Percentiles rank a stretch among this genome's conserved stretches.
These are phyloP conservation scores for Curvularia hawaiiensis DNA, from an alignment of 2,329 filamentous ascomycete genomes.

Conservation along the genomic window DNA sequence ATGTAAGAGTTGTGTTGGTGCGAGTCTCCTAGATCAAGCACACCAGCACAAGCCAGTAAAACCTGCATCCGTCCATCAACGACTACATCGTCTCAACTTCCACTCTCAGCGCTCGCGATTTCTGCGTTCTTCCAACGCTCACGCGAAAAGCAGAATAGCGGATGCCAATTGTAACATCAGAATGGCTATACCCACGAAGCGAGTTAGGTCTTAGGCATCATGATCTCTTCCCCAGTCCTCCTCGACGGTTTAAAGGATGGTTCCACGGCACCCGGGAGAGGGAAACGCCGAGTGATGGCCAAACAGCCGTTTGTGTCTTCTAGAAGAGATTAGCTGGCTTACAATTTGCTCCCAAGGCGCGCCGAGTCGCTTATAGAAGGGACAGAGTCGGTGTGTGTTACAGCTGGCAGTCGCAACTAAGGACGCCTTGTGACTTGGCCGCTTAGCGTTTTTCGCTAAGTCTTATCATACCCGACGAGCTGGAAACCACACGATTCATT, in stretches of 20 bases:
- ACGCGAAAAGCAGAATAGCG: background rate
- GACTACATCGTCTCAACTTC: background rate
- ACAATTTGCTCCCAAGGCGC: background rate
- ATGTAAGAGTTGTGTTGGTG: background rate
- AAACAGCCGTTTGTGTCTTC: background rate
- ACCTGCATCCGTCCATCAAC: background rate
- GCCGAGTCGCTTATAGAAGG: background rate
- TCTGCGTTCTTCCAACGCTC: background rate
- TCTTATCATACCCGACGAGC: background rate
- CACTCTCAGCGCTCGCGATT: background rate
- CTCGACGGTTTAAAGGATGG: background rate
- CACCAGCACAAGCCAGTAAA: background rate
- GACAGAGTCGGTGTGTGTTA: background rate
- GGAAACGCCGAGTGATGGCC: background rate
- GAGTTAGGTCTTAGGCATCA: background rate
- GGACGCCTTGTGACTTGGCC: background rate
- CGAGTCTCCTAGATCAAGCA: background rate
- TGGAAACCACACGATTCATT: background rate
- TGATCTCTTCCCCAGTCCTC: background rate
- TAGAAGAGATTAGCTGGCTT: background rate
- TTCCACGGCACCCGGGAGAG: background rate
- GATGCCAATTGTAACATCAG: background rate
- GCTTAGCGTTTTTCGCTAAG: background rate
- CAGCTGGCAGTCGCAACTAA: background rate
- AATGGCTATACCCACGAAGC: background rate